Evolutionary conservation across 441 rosid genomes (phyloP).

Genomic region (Populus hybrid): DNA sequence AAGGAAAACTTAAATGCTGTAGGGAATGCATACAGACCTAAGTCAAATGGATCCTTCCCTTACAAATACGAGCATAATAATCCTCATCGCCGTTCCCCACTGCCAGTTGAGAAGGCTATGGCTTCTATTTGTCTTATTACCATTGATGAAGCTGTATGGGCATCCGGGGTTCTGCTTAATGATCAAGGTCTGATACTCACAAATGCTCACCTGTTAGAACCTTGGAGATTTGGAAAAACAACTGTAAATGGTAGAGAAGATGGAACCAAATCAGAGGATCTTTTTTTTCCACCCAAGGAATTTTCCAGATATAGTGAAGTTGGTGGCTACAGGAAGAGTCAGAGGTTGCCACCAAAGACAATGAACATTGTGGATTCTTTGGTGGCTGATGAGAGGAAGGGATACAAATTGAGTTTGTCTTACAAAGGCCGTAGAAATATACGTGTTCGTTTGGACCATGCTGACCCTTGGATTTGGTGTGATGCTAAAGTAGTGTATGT

Average conservation of each 20-base stretch:
- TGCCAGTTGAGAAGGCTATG: too few species aligned
- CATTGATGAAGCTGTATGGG: too few species aligned
- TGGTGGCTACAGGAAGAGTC: conserved; percentile 27
- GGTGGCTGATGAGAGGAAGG: conserved; percentile 25
- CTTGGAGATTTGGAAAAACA: conserved; percentile 91
- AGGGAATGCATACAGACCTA: too few species aligned
- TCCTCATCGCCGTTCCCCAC: too few species aligned
- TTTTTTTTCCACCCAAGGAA: conserved; percentile 30
- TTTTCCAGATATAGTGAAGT: conserved; percentile 25
- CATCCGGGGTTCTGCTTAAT: too few species aligned
- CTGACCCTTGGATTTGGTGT: conserved; percentile 75
- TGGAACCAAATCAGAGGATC: conserved; percentile 17
- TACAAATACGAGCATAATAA: too few species aligned
- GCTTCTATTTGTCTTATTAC: too few species aligned
- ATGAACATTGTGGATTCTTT: conserved; percentile 22
- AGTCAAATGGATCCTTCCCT: too few species aligned
- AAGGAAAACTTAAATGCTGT: too few species aligned
- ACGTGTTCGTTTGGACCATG: conserved; percentile 67
- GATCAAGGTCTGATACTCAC: conserved; percentile 13
- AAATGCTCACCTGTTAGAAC: conserved; percentile 93
- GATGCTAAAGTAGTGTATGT: conserved; percentile 69
- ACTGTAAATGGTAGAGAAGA: conserved; percentile 38
- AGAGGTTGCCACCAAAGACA: conserved; percentile 17
- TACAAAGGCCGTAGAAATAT: conserved; percentile 41
- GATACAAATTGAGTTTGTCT: conserved; percentile 34